These are phyloP conservation scores for Boletus subcaerulescens DNA, from an alignment of 768 basidiomycete genomes.

Conservation along the genomic window DNA sequence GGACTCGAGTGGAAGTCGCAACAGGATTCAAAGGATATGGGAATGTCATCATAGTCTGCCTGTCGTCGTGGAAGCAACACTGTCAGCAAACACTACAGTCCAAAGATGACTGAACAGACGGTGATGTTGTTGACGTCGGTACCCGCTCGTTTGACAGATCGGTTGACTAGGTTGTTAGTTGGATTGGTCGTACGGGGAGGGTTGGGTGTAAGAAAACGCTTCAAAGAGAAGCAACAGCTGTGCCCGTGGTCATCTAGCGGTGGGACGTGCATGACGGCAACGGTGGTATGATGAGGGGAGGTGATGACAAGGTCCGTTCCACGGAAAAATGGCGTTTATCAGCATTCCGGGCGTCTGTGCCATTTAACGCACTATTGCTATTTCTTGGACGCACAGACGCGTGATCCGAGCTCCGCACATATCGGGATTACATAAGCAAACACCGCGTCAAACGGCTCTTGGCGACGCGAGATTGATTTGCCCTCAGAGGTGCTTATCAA, in stretches of 20 bases:
- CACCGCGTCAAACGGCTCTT: constrained; percentile 1
- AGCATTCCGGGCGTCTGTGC: constrained; percentile 22
- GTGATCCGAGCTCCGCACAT: constrained; percentile 30
- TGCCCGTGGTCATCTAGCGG: constrained; percentile 24
- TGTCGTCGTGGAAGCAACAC: background rate
- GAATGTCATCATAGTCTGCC: constrained; percentile 16
- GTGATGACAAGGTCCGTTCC: constrained; percentile 1
- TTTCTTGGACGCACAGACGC: constrained; percentile 15
- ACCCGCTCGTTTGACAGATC: constrained; percentile 4
- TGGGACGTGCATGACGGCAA: constrained; percentile 19
- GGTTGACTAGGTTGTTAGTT: background rate
- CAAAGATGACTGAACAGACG: constrained; percentile 6
- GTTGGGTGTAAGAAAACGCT: constrained; percentile 15
- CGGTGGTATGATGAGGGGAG: constrained; percentile 6
- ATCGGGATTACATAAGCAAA: constrained; percentile 27
- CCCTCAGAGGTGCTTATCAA: background rate
- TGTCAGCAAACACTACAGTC: background rate
- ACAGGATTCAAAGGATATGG: constrained; percentile 38
- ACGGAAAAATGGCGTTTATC: constrained; percentile 32
- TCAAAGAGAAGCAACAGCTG: constrained; percentile 21
- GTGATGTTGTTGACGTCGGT: background rate
- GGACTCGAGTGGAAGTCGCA: constrained; percentile 42
- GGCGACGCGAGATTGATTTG: constrained; percentile 8
- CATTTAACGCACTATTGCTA: constrained; percentile 2
- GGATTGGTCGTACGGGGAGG: background rate